Evolutionary conservation across 371 early-diverging fungal species (phyloP), one percentile per base, ranked within the genome.

Genomic region (Chytridium lagenaria): DNA sequence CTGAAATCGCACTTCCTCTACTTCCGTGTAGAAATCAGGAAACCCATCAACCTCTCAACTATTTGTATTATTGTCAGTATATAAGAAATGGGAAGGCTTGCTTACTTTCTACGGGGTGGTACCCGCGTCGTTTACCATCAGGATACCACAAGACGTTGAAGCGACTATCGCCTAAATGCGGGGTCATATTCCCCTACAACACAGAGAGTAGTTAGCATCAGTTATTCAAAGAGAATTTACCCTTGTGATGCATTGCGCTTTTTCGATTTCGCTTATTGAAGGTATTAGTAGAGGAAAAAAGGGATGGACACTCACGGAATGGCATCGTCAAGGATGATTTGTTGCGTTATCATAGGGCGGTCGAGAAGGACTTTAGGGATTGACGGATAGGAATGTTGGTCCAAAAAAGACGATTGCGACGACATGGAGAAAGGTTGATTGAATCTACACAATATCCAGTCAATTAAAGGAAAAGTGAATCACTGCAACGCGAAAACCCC

Each of bases 281-380:
- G n/a, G n/a, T n/a, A n/a, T n/a, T n/a, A n/a, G n/a, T n/a, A n/a
- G n/a, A n/a, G n/a, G n/a, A n/a, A n/a, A n/a, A n/a, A n/a, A n/a
- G n/a, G n/a, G n/a, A n/a, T n/a, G n/a, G n/a, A n/a, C n/a, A 51
- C 68, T 23, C 51, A 68, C 68, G 68, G 68, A 68, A 68, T 68
- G 16, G 68, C 68, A 1, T 68, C 68, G 44, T 68, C 68, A 19
- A 68, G 26, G 7, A 68, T 51, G 19, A 68, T 51, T 31, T 68
- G 51, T 2, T 49, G 30, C 7, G 68, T 44, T 5, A 22, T 15
- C 68, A 68, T 50, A 3, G 68, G 68, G 2, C 68, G 2, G 36
- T 68, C 68, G 7, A 16, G 34, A 7, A 51, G 39, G 2, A 10
- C 22, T 34, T 23, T 5, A 34, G 51, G 68, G 36, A 51, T 49